Percentiles rank a stretch among this genome's conserved stretches.
phyloP scores from a whole-genome alignment of 805 yeast genomes.

The Starmerella scarabaei region DNA sequence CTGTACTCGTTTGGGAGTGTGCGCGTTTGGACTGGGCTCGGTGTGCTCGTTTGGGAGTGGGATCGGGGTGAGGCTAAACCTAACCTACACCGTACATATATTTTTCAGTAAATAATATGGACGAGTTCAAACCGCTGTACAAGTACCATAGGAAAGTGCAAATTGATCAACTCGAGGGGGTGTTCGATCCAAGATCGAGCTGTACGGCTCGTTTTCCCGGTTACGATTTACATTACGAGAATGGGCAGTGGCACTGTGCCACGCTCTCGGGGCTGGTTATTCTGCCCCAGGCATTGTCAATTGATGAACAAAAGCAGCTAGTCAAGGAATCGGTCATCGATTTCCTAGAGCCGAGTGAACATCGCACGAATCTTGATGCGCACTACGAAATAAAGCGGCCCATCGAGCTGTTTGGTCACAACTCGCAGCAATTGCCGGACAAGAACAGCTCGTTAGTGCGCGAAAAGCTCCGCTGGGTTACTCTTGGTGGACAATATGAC shows the following conservation, averaged over 20 bases:
- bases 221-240: background rate
- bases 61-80: too few species aligned
- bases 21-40: too few species aligned
- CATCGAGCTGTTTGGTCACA: conserved; percentile 21
- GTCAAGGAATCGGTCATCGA: conserved; percentile 24
- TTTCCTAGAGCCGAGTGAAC: conserved; percentile 26
- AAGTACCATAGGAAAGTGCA: conserved; percentile 16
- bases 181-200: conserved; percentile 13
- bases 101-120: conserved; percentile 1
- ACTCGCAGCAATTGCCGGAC: background rate
- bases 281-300: conserved; percentile 20
- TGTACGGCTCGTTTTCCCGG: too few species aligned
- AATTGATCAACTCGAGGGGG: conserved; percentile 6
- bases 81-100: too few species aligned
- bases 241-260: conserved; percentile 14
- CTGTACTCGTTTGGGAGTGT: too few species aligned
- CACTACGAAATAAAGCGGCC: conserved; percentile 26
- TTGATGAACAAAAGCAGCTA: conserved; percentile 24
- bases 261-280: conserved; percentile 30
- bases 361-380: conserved; percentile 29
- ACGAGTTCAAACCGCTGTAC: conserved; percentile 23
- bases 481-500: conserved; percentile 36
- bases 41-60: too few species aligned
- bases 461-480: conserved; percentile 33
- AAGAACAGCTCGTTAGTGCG: conserved; percentile 8